Conservation (phyloP, 768 basidiomycete species). For the Auriculariales sp. region DNA sequence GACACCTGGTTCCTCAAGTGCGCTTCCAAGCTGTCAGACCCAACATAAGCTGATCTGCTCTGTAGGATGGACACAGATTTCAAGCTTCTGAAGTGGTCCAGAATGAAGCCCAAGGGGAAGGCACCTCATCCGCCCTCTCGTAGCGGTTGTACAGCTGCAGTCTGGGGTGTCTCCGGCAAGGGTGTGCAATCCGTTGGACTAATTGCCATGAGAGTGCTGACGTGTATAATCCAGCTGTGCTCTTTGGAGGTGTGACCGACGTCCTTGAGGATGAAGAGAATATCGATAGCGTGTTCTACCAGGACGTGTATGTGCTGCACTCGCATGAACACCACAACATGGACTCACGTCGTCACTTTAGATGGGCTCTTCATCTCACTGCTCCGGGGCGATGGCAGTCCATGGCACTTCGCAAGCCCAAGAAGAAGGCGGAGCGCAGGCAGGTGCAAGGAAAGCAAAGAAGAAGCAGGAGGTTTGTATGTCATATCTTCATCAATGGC, state of each 20-base stretch:
- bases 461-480: constrained; percentile 25
- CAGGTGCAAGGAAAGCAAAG: too few relatives aligned
- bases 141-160: constrained; percentile 76
- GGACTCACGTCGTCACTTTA: too few relatives aligned
- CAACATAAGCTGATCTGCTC: constrained; percentile 4
- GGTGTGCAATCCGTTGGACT: constrained; percentile 82
- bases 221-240: constrained; percentile 52
- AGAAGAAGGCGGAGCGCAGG: constrained; percentile 29
- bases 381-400: constrained; percentile 70
- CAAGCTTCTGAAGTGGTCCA: constrained; percentile 68
- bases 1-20: constrained; percentile 82
- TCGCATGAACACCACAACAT: too few relatives aligned
- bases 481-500: constrained; percentile 6
- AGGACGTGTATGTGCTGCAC: constrained; percentile 59
- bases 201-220: constrained; percentile 75
- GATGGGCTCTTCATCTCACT: too few relatives aligned
- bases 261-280: constrained; percentile 76
- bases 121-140: constrained; percentile 48
- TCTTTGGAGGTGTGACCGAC: constrained; percentile 84
- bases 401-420: constrained; percentile 53
- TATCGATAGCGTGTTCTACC: constrained; percentile 74
- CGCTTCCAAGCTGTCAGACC: constrained; percentile 9
- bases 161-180: constrained; percentile 46
- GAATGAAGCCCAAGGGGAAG: constrained; percentile 60
- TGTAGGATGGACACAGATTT: constrained; percentile 25